Conservation (phyloP, 208 protist species). For the Jaenimonas drosophilae region DNA sequence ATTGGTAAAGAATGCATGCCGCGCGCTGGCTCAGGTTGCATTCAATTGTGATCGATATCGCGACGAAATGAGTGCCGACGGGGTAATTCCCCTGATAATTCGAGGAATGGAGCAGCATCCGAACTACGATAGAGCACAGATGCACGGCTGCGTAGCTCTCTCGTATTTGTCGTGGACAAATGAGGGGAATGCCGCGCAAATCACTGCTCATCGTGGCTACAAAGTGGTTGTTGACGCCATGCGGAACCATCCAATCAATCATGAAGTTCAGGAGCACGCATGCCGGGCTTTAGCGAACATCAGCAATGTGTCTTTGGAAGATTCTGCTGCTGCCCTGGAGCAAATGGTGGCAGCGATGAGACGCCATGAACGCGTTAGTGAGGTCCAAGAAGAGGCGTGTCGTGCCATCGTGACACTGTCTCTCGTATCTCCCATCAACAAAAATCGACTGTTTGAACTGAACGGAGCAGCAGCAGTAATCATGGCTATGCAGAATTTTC, state of each 20-base stretch:
- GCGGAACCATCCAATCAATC: conserved; percentile 75
- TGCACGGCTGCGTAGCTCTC: conserved; percentile 87
- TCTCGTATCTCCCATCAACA: conserved; percentile 72
- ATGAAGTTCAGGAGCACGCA: conserved; percentile 87
- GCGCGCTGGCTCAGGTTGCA: conserved; percentile 81
- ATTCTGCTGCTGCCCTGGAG: conserved; percentile 52
- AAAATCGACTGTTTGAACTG: conserved; percentile 74
- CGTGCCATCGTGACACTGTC: conserved; percentile 85
- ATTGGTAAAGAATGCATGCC: conserved; percentile 84
- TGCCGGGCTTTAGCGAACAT: conserved; percentile 85
- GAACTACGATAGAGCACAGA: conserved; percentile 79
- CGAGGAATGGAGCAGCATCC: conserved; percentile 79
- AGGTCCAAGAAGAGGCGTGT: conserved; percentile 88
- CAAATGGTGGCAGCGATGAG: conserved; percentile 81
- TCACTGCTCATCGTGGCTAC: conserved; percentile 72
- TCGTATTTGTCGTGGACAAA: conserved; percentile 90
- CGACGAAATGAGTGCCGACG: conserved; percentile 76
- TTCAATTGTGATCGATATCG: conserved; percentile 86
- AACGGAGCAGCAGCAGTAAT: conserved; percentile 58
- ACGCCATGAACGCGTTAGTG: conserved; percentile 52
- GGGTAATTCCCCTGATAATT: conserved; percentile 80
- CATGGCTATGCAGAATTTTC: conserved; percentile 68
- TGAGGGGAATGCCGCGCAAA: conserved; percentile 69
- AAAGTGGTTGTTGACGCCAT: conserved; percentile 80
- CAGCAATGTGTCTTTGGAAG: conserved; percentile 40